Percentiles rank a stretch among this genome's conserved stretches.
phyloP scores from a whole-genome alignment of 2,329 filamentous ascomycete species.

The Neofusicoccum sp. region DNA sequence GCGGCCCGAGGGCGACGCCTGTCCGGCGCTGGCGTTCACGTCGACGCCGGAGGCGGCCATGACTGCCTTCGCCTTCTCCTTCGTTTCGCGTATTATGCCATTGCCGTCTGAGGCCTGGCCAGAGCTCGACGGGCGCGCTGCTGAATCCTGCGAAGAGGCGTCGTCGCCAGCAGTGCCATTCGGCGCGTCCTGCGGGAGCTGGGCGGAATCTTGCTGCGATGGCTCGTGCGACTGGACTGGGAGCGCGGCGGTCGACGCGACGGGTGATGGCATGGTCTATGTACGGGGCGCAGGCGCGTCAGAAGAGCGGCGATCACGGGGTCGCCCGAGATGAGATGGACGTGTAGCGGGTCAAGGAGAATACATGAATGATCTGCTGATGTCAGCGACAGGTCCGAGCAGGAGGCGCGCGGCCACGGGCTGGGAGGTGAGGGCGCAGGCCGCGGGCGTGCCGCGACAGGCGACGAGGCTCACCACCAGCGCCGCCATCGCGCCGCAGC shows the following conservation, averaged over 20 bases:
- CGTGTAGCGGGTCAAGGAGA: conserved; percentile 23
- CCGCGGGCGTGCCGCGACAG: conserved; percentile 11
- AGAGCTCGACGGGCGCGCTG: conserved; percentile 27
- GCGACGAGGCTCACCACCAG: conserved; percentile 5
- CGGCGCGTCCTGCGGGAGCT: conserved; percentile 29
- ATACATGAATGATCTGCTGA: conserved; percentile 28
- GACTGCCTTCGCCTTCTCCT: conserved; percentile 60
- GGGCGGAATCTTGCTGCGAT: conserved; percentile 24
- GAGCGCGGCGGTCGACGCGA: conserved; percentile 23
- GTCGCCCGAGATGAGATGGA: conserved; percentile 26
- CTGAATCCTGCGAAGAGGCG: conserved; percentile 32
- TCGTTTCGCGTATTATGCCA: conserved; percentile 56
- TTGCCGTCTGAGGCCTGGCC: conserved; percentile 31
- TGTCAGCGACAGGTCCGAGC: conserved; percentile 29
- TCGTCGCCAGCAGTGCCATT: conserved; percentile 33
- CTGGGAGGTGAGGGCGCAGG: conserved; percentile 17
- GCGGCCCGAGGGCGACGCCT: conserved; percentile 25
- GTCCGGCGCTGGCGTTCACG: conserved; percentile 31
- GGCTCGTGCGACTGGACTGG: conserved; percentile 27
- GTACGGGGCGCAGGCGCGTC: conserved; percentile 20
- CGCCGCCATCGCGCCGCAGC: conserved; percentile 9
- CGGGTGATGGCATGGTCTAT: conserved; percentile 36
- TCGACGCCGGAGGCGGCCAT: conserved; percentile 53
- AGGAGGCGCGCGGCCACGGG: conserved; percentile 25
- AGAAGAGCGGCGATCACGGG: conserved; percentile 29